These are phyloP conservation scores for Diaporthe sp. DNA, from an alignment of 2,329 filamentous ascomycete genomes.

Conservation along the genomic window DNA sequence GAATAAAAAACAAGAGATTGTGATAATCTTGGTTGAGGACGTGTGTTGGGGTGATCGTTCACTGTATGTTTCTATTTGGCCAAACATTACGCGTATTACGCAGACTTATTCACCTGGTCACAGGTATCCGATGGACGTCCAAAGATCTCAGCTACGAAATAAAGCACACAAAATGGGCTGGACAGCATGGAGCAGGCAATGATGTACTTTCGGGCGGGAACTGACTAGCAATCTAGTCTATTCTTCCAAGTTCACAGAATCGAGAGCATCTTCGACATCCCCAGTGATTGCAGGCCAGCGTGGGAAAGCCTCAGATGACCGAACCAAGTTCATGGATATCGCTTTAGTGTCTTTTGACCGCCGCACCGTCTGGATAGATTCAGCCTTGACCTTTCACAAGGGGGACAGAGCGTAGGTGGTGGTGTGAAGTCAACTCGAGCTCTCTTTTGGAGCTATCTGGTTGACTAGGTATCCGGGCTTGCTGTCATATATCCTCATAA, in stretches of 20 bases:
- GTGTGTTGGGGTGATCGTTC: background rate
- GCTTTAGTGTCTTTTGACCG: constrained; percentile 8
- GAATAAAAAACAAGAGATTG: background rate
- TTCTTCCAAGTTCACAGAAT: background rate
- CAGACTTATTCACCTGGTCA: background rate
- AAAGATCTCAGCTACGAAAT: background rate
- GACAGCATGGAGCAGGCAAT: background rate
- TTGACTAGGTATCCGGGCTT: constrained; percentile 42
- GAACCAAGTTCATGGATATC: background rate
- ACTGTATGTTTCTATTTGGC: background rate
- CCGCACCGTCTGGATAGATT: background rate
- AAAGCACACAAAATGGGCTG: background rate
- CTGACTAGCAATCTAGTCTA: constrained; percentile 14
- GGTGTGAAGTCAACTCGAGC: constrained; percentile 41
- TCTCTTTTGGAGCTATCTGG: constrained; percentile 44
- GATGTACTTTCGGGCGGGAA: background rate
- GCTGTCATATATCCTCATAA: constrained; percentile 43
- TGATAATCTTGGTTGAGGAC: background rate
- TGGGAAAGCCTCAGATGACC: background rate
- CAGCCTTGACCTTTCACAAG: constrained; percentile 25
- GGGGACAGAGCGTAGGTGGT: constrained; percentile 21
- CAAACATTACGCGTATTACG: background rate
- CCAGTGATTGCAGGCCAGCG: background rate
- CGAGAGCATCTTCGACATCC: background rate
- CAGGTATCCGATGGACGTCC: background rate